These are phyloP conservation scores for Dovyalis caffra DNA, from an alignment of 345 rosid species.

Conservation along the genomic window DNA sequence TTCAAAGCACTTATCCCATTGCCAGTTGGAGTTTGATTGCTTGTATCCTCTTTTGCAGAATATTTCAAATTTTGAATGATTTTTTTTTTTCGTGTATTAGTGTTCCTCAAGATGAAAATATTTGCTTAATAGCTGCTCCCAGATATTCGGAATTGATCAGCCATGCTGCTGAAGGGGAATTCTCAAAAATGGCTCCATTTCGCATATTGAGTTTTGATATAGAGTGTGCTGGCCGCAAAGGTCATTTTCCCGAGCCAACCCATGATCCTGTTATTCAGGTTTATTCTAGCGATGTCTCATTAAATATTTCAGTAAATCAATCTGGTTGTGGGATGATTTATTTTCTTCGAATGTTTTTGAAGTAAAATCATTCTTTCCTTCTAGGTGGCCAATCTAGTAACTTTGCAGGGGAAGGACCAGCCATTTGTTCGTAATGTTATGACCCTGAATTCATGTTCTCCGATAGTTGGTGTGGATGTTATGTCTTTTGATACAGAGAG, in stretches of 20 bases:
- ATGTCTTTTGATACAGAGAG: slow-evolving; percentile 89
- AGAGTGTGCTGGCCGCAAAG: slow-evolving; percentile 99
- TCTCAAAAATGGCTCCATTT: slow-evolving; percentile 98
- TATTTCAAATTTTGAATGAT: slow-evolving; percentile 8
- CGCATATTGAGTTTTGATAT: slow-evolving; percentile 96
- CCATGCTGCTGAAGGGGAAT: slow-evolving; percentile 86
- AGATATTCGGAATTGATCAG: slow-evolving; percentile 84
- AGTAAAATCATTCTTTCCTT: not conserved
- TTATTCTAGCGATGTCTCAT: slow-evolving; percentile 7
- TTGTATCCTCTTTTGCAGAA: slow-evolving; percentile 60
- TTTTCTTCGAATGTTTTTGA: slow-evolving; percentile 22
- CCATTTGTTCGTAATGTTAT: slow-evolving; percentile 91
- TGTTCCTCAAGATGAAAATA: slow-evolving; percentile 2
- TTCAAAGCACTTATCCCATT: slow-evolving; percentile 58
- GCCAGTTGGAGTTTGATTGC: slow-evolving; percentile 93
- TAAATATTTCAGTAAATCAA: slow-evolving; percentile 4
- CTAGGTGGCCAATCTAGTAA: slow-evolving; percentile 92
- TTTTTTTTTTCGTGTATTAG: slow-evolving; percentile 1
- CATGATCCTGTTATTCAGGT: slow-evolving; percentile 99
- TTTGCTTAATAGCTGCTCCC: slow-evolving; percentile 40
- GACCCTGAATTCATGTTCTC: slow-evolving; percentile 91
- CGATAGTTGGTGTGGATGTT: slow-evolving; percentile 92
- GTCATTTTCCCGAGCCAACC: slow-evolving; percentile 97
- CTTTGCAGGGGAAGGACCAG: slow-evolving; percentile 85
- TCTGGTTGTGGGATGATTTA: slow-evolving; percentile 9